Percentiles rank a stretch among this genome's conserved stretches.
These are phyloP conservation scores for Fraxinus angustifolia DNA, from an alignment of 305 asterid species.

Conservation along the genomic window DNA sequence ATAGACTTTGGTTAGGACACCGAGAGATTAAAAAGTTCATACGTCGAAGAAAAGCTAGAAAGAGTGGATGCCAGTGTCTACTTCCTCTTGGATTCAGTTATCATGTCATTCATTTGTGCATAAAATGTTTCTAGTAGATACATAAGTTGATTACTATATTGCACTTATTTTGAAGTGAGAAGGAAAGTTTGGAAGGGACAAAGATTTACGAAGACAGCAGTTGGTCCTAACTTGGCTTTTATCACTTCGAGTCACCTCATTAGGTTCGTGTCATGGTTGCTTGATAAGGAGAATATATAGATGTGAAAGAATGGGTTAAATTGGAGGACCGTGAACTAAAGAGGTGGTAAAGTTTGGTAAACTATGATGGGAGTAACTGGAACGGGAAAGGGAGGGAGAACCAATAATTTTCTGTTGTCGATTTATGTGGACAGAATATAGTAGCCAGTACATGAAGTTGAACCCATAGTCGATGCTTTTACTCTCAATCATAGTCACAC, in stretches of 20 bases:
- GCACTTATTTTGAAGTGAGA: not conserved
- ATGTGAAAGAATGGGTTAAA: not conserved
- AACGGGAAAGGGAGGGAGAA: not conserved
- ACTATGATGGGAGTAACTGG: not conserved
- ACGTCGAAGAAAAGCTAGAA: slow-evolving; percentile 6
- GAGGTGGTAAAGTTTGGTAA: not conserved
- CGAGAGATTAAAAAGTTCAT: not conserved
- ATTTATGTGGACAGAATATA: not conserved
- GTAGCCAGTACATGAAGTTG: not conserved
- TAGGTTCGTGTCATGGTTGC: not conserved
- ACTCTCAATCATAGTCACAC: not conserved
- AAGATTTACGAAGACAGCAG: not conserved
- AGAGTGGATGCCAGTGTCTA: not conserved
- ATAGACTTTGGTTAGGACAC: not conserved
- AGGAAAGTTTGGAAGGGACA: not conserved
- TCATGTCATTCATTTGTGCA: not conserved
- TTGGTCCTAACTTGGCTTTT: not conserved
- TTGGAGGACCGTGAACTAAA: not conserved
- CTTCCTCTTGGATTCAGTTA: slow-evolving; percentile 15
- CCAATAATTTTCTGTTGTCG: not conserved
- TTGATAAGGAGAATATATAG: not conserved
- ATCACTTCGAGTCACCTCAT: not conserved
- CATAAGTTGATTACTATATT: not conserved
- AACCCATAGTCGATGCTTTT: not conserved
- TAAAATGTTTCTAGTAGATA: not conserved